Percentiles rank a stretch among this genome's conserved stretches.
These are phyloP conservation scores for Citrus medica DNA, from an alignment of 345 rosid species.

Conservation along the genomic window DNA sequence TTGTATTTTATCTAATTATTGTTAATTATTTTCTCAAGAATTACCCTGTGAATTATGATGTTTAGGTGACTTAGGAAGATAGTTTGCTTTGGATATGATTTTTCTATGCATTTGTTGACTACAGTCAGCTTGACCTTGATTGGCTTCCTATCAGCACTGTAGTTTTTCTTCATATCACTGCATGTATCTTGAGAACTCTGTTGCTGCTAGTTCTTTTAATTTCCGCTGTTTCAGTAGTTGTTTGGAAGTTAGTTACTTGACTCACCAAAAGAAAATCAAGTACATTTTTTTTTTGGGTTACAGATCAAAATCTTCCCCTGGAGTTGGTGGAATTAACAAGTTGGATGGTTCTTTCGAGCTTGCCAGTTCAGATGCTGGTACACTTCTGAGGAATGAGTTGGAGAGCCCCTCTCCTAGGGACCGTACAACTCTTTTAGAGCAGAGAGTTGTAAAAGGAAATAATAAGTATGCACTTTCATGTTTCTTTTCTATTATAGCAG, in stretches of 20 bases:
- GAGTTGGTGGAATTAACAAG: conserved; percentile 57
- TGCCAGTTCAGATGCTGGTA: conserved; percentile 56
- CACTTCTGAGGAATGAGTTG: conserved; percentile 51
- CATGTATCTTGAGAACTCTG: neutral
- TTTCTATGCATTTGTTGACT: neutral
- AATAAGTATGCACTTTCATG: conserved; percentile 51
- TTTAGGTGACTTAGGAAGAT: neutral
- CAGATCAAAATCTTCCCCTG: conserved; percentile 74
- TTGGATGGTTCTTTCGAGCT: conserved; percentile 58
- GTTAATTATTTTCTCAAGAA: neutral
- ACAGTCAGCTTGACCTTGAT: neutral
- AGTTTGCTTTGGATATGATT: neutral
- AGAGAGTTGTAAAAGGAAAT: conserved; percentile 56
- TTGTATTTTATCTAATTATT: neutral
- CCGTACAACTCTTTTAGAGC: conserved; percentile 44
- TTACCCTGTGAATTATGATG: neutral
- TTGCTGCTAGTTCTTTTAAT: neutral
- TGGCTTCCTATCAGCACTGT: neutral
- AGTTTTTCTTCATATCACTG: neutral
- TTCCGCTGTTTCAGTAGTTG: neutral
- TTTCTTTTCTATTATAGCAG: conserved; percentile 11
- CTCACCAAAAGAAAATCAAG: neutral
- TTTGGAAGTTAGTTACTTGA: neutral
- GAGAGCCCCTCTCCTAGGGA: conserved; percentile 58
- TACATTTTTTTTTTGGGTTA: conserved; percentile 10